Evolutionary conservation across 257 asterid species (phyloP).

Genomic region (Solanum arcanum): DNA sequence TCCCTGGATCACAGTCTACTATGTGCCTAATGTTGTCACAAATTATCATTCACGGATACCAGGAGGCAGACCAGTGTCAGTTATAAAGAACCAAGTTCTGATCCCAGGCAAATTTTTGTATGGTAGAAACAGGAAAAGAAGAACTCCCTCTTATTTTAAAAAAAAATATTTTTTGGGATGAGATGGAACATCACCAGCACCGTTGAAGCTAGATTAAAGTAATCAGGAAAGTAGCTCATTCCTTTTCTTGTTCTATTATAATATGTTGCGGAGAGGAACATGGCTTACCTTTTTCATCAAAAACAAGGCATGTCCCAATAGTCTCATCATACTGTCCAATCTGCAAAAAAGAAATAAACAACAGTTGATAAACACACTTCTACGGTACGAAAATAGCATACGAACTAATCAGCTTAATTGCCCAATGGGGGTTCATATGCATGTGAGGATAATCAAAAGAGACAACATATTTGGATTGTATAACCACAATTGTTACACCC

Average conservation of each 20-base stretch:
- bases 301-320: conserved; percentile 72
- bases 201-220: not conserved
- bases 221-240: not conserved
- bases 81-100: not conserved
- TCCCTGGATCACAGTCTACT: not conserved
- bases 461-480: not conserved
- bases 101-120: not conserved
- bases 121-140: not conserved
- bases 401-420: not conserved
- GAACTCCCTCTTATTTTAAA: not conserved
- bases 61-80: not conserved
- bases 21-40: not conserved
- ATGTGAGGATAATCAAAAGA: not conserved
- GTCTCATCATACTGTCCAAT: conserved; percentile 86
- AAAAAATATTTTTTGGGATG: not conserved
- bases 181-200: not conserved
- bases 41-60: not conserved
- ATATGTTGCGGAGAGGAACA: not conserved
- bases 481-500: not conserved
- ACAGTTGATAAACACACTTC: not conserved
- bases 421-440: not conserved
- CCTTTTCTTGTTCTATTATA: not conserved
- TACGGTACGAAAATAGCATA: not conserved
- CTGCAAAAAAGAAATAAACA: conserved; percentile 21
- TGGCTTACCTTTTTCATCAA: conserved; percentile 63